Base-by-base conservation (phyloP, 768 basidiomycete genomes). In the Trametes cingulata region DNA sequence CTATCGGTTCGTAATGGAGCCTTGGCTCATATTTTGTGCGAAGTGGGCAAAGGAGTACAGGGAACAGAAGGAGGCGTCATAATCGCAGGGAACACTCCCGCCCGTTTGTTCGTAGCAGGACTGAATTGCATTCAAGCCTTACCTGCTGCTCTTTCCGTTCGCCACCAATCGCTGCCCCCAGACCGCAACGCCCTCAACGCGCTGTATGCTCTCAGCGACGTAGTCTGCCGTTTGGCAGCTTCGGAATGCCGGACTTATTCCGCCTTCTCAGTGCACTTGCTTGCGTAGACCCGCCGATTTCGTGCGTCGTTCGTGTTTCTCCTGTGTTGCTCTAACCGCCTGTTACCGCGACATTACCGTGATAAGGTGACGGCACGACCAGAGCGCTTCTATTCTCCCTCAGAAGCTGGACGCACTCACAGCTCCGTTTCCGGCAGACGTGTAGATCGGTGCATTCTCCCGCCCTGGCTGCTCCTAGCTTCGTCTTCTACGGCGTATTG, bases 41-140 rank as follows among this genome's bases (percentile, higher is more conserved):
- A n/a, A 83, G 82, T 83, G 82, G 82, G 75, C 82, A 20, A 80
- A 77, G 63, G 77, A 84, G 61, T 83, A 79, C 66, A 76, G 70
- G 70, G 66, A 76, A 7, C 66, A 72, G 50, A 59, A 68, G 52
- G 56, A 63, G 19, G 35, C 51, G 17, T 24, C 56, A 33, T 57
- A 48, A 25, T 35, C 36, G 40, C 25, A 22, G 22, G 13, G 22
- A 6, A 13, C 42, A 13, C 19, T 43, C 43, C 25, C 33, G 25
- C 39, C 29, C 19, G 29, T 33, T 10, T 33, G 29, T 33, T 10
- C 29, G 29, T 33, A 33, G 10, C 29, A 33, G 6, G 10, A 10
- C 6, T 10, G 29, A 33, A 33, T 33, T 10, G 6, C 29, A 33
- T 33, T 5, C 6, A 33, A 5, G 6, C 29, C 29, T 33, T 33